Evolutionary conservation across 768 basidiomycete species (phyloP).

Genomic region (Lentinus brumalis): DNA sequence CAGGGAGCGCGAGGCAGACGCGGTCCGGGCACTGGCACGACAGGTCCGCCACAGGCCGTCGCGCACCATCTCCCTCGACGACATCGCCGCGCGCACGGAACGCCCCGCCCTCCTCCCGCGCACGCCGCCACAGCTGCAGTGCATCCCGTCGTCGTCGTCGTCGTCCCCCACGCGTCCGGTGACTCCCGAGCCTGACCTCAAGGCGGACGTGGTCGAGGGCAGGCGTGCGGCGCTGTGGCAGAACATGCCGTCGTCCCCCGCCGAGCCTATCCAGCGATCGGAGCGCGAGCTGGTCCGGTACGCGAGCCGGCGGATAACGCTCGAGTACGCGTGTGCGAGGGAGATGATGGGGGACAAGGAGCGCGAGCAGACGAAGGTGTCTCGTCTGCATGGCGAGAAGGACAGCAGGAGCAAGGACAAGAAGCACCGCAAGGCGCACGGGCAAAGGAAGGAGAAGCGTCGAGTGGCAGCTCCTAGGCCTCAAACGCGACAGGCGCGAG

Average conservation of each 20-base stretch:
- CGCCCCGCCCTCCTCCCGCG: constrained; percentile 26
- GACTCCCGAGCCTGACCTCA: constrained; percentile 12
- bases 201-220: neutral
- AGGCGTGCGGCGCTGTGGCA: constrained; percentile 26
- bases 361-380: constrained; percentile 11
- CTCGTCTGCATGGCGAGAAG: neutral
- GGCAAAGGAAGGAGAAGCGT: neutral
- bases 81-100: constrained; percentile 36
- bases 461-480: constrained; percentile 20
- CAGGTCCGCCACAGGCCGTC: constrained; percentile 13
- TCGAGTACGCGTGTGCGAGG: constrained; percentile 42
- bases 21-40: constrained; percentile 5
- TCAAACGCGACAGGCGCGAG: constrained; percentile 47
- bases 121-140: constrained; percentile 23
- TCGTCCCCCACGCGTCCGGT: constrained; percentile 17
- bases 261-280: constrained; percentile 14
- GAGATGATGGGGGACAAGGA: constrained; percentile 12
- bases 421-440: neutral
- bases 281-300: constrained; percentile 32
- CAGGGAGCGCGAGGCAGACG: constrained; percentile 7
- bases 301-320: constrained; percentile 27
- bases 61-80: constrained; percentile 35
- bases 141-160: constrained; percentile 17
- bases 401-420: neutral
- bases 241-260: constrained; percentile 35